These are phyloP conservation scores for Entrophospora sp. DNA, from an alignment of 192 early-diverging fungal genomes.

Conservation along the genomic window DNA sequence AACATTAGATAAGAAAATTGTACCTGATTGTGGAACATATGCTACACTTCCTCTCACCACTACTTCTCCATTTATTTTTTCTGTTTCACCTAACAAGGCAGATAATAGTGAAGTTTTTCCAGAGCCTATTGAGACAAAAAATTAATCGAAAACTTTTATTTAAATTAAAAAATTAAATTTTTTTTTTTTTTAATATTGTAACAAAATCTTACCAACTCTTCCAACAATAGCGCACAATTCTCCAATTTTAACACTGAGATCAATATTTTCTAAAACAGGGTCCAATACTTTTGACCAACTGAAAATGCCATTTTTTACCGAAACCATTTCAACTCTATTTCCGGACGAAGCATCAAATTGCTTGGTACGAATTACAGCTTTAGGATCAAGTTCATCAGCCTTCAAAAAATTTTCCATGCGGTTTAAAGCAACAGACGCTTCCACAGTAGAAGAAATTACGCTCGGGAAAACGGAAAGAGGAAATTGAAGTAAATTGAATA, in stretches of 20 bases:
- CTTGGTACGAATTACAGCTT: too few relatives aligned
- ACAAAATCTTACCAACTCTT: constrained; percentile 23
- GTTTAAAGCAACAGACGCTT: constrained; percentile 74
- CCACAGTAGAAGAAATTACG: constrained; percentile 66
- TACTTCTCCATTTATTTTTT: constrained; percentile 52
- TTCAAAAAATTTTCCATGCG: constrained; percentile 75
- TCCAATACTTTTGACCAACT: constrained; percentile 40
- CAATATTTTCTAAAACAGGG: constrained; percentile 25
- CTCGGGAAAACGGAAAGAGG: constrained; percentile 78
- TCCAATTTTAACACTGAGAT: constrained; percentile 18
- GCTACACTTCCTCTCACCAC: constrained; percentile 54
- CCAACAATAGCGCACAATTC: constrained; percentile 26
- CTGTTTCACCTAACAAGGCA: constrained; percentile 78
- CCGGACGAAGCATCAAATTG: too few relatives aligned
- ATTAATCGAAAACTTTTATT: too few relatives aligned
- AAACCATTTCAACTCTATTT: constrained; percentile 23
- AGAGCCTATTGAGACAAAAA: too few relatives aligned
- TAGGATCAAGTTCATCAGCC: too few relatives aligned
- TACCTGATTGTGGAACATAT: constrained; percentile 52
- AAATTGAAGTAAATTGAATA: constrained; percentile 90
- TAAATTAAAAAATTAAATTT: too few relatives aligned
- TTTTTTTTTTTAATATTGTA: too few relatives aligned
- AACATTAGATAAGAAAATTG: constrained; percentile 19
- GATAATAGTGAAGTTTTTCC: constrained; percentile 44
- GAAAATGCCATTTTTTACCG: constrained; percentile 43